These are phyloP conservation scores for Dryadomyces quercus-mongolicae DNA, from an alignment of 2,329 filamentous ascomycete species.

Conservation along the genomic window DNA sequence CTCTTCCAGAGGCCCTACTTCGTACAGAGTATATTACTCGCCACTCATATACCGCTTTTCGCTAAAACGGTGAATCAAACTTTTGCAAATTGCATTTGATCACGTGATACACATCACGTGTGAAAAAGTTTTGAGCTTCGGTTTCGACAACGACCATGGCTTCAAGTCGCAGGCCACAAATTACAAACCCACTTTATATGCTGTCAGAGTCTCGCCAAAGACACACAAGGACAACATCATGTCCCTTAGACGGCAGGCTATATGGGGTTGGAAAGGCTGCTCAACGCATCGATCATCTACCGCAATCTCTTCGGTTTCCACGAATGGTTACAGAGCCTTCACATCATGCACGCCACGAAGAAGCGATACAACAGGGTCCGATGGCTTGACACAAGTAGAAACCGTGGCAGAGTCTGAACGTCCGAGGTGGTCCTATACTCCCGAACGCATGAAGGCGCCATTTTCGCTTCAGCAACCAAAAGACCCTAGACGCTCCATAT, in stretches of 20 bases:
- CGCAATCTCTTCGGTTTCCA: background rate
- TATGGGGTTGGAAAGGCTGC: background rate
- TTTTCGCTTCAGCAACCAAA: slow-evolving; percentile 49
- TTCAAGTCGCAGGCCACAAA: background rate
- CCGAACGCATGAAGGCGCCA: slow-evolving; percentile 55
- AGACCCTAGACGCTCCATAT: slow-evolving; percentile 40
- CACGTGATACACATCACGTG: slow-evolving; percentile 4
- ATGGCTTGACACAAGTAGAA: background rate
- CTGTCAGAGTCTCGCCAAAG: no score
- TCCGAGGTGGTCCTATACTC: slow-evolving; percentile 62
- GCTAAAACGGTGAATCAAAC: no score
- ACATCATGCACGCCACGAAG: background rate
- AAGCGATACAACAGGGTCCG: background rate
- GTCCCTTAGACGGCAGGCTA: background rate
- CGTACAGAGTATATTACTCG: no score
- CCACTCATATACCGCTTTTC: no score
- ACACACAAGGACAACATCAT: background rate
- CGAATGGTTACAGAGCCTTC: background rate
- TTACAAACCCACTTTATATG: no score
- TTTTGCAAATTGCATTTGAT: background rate
- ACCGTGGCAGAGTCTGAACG: slow-evolving; percentile 1
- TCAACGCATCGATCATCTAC: background rate
- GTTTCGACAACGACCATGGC: background rate
- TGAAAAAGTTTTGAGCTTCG: background rate
- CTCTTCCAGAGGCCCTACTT: no score